Evolutionary conservation across 2,329 filamentous ascomycete genomes (phyloP).

Genomic region (Talaromyces sp.): DNA sequence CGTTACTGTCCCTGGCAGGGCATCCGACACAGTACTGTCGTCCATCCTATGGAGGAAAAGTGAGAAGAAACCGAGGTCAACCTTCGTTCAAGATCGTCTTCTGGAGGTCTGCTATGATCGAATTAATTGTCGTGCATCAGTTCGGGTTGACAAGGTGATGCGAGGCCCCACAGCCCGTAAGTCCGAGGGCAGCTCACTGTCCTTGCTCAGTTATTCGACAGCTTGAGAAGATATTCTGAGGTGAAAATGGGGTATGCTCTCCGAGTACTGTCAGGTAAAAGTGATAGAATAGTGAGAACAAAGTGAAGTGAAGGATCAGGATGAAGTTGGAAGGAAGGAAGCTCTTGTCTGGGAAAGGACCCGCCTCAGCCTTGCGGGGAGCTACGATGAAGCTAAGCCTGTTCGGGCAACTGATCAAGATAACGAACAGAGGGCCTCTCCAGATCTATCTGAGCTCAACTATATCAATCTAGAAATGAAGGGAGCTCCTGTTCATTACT

Average conservation of each 20-base stretch:
- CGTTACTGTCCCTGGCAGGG: background rate
- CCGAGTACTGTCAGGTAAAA: background rate
- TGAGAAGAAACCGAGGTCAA: background rate
- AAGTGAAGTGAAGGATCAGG: background rate
- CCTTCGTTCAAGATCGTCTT: background rate
- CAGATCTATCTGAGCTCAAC: background rate
- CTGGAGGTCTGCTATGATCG: background rate
- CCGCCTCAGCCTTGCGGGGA: constrained; percentile 15
- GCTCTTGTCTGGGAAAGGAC: constrained; percentile 10
- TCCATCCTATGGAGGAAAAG: constrained; percentile 1
- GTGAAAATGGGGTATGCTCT: too few relatives aligned
- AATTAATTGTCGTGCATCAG: background rate
- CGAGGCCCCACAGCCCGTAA: background rate
- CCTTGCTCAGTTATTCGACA: too few relatives aligned
- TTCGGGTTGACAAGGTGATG: background rate
- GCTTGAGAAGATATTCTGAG: too few relatives aligned
- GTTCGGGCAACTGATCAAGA: background rate
- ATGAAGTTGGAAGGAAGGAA: background rate
- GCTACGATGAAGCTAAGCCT: constrained; percentile 2
- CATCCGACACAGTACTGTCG: background rate
- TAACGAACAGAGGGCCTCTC: too few relatives aligned
- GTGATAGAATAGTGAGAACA: background rate
- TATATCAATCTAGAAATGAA: background rate
- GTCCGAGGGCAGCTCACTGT: background rate
- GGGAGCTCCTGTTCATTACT: background rate